Conservation (phyloP, 441 rosid species). For the Erodium texanum region DNA sequence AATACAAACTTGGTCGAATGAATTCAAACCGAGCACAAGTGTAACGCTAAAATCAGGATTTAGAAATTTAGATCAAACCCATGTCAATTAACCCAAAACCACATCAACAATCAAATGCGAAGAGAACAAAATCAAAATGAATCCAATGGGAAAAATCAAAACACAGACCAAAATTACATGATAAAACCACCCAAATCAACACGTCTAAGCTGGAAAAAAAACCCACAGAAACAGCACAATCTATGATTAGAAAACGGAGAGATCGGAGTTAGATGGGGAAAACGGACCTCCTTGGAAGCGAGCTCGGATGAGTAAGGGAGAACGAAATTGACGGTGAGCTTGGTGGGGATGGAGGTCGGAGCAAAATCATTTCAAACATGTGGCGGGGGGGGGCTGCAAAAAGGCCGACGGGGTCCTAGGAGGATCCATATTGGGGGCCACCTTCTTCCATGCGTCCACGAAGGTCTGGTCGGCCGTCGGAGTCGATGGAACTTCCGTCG, state of each 20-base stretch:
- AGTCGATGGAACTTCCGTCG: constrained; percentile 39
- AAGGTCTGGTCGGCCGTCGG: constrained; percentile 32
- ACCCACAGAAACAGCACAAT: background rate
- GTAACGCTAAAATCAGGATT: no score
- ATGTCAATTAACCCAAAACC: background rate
- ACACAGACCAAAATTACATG: no score
- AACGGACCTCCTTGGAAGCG: constrained; percentile 46
- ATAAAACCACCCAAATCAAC: background rate
- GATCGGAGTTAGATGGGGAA: background rate
- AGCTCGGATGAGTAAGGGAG: constrained; percentile 72
- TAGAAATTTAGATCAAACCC: no score
- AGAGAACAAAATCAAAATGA: background rate
- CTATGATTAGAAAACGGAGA: background rate
- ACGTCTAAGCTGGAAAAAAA: background rate
- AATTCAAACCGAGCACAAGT: no score
- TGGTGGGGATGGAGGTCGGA: constrained; percentile 47
- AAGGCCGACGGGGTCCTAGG: constrained; percentile 55
- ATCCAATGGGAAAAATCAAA: no score
- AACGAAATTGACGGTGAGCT: constrained; percentile 66
- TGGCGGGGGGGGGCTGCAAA: constrained; percentile 53
- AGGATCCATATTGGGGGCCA: constrained; percentile 49
- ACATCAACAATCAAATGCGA: background rate
- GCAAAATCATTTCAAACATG: no score
- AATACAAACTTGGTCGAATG: no score
- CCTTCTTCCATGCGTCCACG: constrained; percentile 55